Evolutionary conservation across 1,284 basidiomycete genomes (phyloP), one percentile per base, ranked within the genome.

Genomic region (Violaceomyces palustris): DNA sequence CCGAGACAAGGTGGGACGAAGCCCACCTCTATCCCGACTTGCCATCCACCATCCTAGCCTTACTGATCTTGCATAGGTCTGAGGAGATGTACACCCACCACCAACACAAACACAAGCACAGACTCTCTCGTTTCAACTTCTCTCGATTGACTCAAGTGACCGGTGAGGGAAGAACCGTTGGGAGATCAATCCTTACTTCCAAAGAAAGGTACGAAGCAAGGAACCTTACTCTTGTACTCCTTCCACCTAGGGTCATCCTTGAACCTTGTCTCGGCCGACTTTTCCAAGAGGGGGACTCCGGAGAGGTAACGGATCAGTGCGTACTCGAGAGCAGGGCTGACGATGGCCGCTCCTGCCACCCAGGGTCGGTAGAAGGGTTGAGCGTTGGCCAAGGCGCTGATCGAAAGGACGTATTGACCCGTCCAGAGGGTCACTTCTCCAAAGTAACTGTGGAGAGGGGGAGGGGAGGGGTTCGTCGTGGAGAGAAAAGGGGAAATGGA

Each of bases 351-450:
- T 10, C 77, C 77, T 17, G 55, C 57, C 12, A 60, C 48, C 45
- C 52, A 59, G 52, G 34, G 82, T 77, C 63, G 79, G 78, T 59
- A 78, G 75, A 30, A 52, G 32, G 55, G 38, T 40, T 50, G 36
- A 44, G 60, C 41, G 26, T 30, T 23, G 17, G 46, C 39, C 17
- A 58, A 42, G 6, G 61, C 53, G 12, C 46, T 36, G 23, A 45
- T 56, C 15, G 51, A 35, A 11, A 86, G 74, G 6, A 81, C 75
- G 77, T 81, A 86, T 22, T 87, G 82, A 9, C 83, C 83, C 3
- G 79, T 79, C 82, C 85, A 86, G 15, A 88, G 77, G 3, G 83
- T 80, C 10, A 87, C 78, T 75, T 88, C 86, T 19, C 83, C 85
- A 26, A 86, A 79, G 70, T 88, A 87, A 75, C 84, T 86, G 56